Conservation (phyloP, 768 basidiomycete genomes). For the Polyporus arcularius region DNA sequence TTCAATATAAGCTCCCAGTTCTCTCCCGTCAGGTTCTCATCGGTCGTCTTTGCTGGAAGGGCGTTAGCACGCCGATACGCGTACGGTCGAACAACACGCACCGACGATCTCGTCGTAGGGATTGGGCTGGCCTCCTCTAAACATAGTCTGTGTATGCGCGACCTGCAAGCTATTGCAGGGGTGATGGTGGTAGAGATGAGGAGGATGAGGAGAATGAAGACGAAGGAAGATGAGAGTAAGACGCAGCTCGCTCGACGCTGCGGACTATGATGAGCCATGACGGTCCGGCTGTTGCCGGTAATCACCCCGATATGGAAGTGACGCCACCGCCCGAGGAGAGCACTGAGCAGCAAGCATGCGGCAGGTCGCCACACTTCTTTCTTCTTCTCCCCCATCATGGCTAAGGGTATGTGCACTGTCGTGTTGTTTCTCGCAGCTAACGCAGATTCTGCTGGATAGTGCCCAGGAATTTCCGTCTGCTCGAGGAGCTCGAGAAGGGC, state of each 20-base stretch:
- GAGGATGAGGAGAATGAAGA: too few relatives aligned
- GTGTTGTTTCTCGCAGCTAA: neutral
- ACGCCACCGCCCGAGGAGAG: constrained; percentile 8
- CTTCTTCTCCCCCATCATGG: constrained; percentile 27
- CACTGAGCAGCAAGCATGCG: too few relatives aligned
- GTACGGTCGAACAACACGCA: constrained; percentile 41
- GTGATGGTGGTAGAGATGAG: neutral
- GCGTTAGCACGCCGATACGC: neutral
- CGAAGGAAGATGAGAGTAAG: too few relatives aligned
- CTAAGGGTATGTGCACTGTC: constrained; percentile 29
- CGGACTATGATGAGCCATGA: constrained; percentile 5
- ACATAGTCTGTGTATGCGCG: constrained; percentile 48
- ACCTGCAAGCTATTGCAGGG: neutral
- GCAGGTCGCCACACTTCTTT: neutral
- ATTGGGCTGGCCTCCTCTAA: constrained; percentile 65
- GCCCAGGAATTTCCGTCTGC: constrained; percentile 92
- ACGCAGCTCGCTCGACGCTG: neutral
- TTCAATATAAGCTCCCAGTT: constrained; percentile 96
- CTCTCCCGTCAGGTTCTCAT: constrained; percentile 92
- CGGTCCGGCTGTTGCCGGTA: constrained; percentile 17
- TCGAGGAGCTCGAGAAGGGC: constrained; percentile 99
- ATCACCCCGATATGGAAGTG: constrained; percentile 12
- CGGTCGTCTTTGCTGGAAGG: constrained; percentile 85
- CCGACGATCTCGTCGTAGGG: constrained; percentile 92
- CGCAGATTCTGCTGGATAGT: constrained; percentile 48